Conservation (phyloP, 2,329 filamentous ascomycete genomes). For the Lachnellula subtilissima region DNA sequence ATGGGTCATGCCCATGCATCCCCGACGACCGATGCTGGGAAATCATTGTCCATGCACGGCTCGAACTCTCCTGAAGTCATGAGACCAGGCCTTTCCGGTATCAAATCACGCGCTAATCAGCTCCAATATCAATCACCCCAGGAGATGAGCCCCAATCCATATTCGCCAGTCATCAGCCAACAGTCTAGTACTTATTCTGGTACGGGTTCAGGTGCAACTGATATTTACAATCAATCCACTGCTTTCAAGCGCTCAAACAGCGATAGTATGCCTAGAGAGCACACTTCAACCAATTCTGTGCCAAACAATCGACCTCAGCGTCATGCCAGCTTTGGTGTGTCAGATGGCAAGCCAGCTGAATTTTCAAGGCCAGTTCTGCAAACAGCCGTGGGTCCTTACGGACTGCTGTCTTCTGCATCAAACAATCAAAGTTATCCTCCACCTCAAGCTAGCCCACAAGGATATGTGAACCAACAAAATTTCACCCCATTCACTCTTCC, state of each 20-base stretch:
- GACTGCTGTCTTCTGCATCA: slow-evolving; percentile 49
- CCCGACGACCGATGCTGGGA: slow-evolving; percentile 19
- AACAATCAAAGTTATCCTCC: slow-evolving; percentile 39
- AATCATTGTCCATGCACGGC: slow-evolving; percentile 21
- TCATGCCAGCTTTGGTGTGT: slow-evolving; percentile 30
- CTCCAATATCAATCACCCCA: slow-evolving; percentile 31
- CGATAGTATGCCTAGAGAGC: slow-evolving; percentile 23
- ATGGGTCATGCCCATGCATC: slow-evolving; percentile 45
- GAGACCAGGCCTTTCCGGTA: slow-evolving; percentile 21
- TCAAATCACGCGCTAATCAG: slow-evolving; percentile 25
- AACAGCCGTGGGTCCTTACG: slow-evolving; percentile 44
- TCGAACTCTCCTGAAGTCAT: slow-evolving; percentile 30
- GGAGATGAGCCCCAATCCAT: slow-evolving; percentile 25
- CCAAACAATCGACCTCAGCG: slow-evolving; percentile 20
- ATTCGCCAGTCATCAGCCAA: slow-evolving; percentile 27
- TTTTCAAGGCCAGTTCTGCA: slow-evolving; percentile 45
- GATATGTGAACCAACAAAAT: slow-evolving; percentile 56
- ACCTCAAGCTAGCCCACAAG: slow-evolving; percentile 43
- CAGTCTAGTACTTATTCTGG: slow-evolving; percentile 28
- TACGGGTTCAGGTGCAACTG: slow-evolving; percentile 21
- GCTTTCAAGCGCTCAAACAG: slow-evolving; percentile 30
- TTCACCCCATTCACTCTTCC: slow-evolving; percentile 60
- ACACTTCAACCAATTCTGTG: slow-evolving; percentile 17
- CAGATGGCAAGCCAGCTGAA: slow-evolving; percentile 30
- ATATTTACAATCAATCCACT: slow-evolving; percentile 18